These are phyloP conservation scores for Phaeomoniella chlamydospora DNA, from an alignment of 2,329 filamentous ascomycete species.

Conservation along the genomic window DNA sequence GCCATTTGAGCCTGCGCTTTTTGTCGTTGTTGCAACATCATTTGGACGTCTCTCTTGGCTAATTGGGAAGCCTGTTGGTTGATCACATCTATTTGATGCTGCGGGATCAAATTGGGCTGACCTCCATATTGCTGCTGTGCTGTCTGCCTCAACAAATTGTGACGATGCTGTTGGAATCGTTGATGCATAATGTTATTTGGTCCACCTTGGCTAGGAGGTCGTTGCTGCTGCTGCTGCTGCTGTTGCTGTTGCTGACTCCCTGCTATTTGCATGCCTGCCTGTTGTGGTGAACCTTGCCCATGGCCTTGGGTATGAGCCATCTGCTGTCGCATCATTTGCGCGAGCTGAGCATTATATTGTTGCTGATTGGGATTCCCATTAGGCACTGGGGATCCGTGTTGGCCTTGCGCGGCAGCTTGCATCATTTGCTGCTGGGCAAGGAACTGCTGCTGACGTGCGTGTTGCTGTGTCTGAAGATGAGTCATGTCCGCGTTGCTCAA, in stretches of 20 bases:
- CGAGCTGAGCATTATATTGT: conserved; percentile 8
- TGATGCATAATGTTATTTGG: not conserved
- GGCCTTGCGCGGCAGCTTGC: conserved; percentile 10
- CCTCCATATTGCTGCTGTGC: not conserved
- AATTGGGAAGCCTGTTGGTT: not conserved
- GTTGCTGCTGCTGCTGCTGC: conserved; percentile 5
- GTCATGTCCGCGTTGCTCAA: conserved; percentile 10
- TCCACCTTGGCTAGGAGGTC: not conserved
- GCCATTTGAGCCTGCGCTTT: not conserved
- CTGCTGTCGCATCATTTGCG: conserved; percentile 9
- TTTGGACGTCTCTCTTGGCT: not conserved
- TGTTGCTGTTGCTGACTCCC: conserved; percentile 6
- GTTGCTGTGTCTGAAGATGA: conserved; percentile 4
- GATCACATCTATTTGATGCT: not conserved
- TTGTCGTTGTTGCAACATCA: not conserved
- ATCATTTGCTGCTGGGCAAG: conserved; percentile 12
- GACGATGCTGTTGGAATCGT: not conserved
- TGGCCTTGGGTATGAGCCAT: conserved; percentile 10
- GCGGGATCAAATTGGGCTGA: not conserved
- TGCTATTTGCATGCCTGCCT: conserved; percentile 6
- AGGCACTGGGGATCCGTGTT: conserved; percentile 15
- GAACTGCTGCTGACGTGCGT: conserved; percentile 5
- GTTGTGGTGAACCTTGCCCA: conserved; percentile 4
- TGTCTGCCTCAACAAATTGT: not conserved
- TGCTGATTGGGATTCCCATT: conserved; percentile 6